phyloP scores from a whole-genome alignment of 2,329 filamentous ascomycete species.

The Paecilomyces variotii region DNA sequence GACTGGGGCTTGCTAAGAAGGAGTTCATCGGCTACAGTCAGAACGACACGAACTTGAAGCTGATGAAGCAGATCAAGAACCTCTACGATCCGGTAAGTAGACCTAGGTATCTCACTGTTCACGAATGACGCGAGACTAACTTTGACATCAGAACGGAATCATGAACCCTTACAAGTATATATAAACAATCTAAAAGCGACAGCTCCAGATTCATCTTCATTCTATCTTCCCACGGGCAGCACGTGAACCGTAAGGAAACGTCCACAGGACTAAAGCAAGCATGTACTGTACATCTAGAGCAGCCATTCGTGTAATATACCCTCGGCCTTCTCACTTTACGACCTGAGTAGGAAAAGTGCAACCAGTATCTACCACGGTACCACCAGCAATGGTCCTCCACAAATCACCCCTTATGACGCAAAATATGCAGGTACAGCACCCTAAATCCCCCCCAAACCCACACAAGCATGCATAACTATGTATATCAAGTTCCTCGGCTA shows the following conservation, averaged over 20 bases:
- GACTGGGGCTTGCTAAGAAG: slow-evolving; percentile 90
- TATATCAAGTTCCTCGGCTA: background rate
- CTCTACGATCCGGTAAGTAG: slow-evolving; percentile 82
- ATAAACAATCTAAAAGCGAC: slow-evolving; percentile 11
- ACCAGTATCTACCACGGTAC: background rate
- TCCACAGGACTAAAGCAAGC: background rate
- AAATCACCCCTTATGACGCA: background rate
- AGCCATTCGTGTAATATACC: background rate
- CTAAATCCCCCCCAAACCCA: background rate
- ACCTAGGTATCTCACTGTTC: background rate
- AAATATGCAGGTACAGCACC: background rate
- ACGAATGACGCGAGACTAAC: background rate
- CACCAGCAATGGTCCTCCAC: background rate
- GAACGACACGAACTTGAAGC: slow-evolving; percentile 71
- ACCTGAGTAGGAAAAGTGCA: too few species aligned
- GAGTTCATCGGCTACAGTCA: slow-evolving; percentile 90
- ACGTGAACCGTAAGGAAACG: background rate
- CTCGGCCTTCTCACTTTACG: background rate
- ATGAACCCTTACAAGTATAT: slow-evolving; percentile 99
- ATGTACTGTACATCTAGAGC: background rate
- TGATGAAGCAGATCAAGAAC: slow-evolving; percentile 95
- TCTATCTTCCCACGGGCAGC: background rate
- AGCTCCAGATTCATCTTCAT: background rate
- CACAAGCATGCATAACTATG: background rate
- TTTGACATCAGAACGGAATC: slow-evolving; percentile 68